Evolutionary conservation across 2,329 filamentous ascomycete species (phyloP), one percentile per base, ranked within the genome.

Genomic region (Thermomyces lanuginosus): DNA sequence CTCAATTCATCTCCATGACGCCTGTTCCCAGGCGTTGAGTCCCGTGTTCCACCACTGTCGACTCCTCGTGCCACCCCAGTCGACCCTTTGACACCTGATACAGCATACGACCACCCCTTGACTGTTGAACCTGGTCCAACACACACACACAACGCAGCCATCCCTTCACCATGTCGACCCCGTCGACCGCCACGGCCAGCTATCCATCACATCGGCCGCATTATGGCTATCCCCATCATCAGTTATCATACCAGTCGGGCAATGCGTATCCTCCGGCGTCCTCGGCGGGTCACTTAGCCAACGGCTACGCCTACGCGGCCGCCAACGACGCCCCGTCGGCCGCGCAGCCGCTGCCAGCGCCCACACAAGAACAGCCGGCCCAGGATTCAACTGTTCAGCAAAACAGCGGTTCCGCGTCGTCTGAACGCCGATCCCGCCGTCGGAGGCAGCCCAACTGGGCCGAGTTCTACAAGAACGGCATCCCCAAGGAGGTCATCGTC

Each of bases 401-500:
- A 19, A 46, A 40, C 37, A 46, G 38, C 43, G 45, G 33, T 48
- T 45, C 59, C 36, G 50, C 56, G 44, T 44, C 55, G 25, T 42
- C 55, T 34, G 42, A 51, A 31, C 48, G 53, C 37, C n/a, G n/a
- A n/a, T 48, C 58, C 36, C 47, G 48, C 46, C 52, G 41, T 64
- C 35, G 51, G 46, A 48, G 66, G 65, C 48, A 72, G 38, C 76
- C 78, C 26, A 74, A 89, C 53, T 89, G 80, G 80, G 63, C 68
- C 31, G 70, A 66, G 37, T 89, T 84, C 46, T 86, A 84, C 52
- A 76, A 76, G 48, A 84, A 86, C 50, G 80, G 80, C 3, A 58
- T 83, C 14, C 80, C 80, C 13, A 76, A 81, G 48, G 80, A 89
- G 57, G 72, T 89, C 46, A 86, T 89, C 45, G 72, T 86, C 42